Base-by-base conservation (phyloP, 495 filamentous ascomycete species). In the Penicillium paradoxum region DNA sequence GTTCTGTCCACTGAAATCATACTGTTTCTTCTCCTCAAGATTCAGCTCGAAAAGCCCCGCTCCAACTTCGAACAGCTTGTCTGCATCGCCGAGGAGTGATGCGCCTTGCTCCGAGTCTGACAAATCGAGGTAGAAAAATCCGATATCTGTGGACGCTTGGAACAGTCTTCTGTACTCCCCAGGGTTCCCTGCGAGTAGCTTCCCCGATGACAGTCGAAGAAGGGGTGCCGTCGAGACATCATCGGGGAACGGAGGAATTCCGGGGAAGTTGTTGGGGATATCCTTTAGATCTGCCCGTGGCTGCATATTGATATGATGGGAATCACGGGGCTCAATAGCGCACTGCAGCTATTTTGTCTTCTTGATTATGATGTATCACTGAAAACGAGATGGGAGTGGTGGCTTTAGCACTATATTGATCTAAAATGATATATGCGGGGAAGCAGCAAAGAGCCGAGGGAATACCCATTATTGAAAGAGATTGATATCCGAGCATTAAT, bases 61-160 rank as follows among this genome's bases (percentile, higher is more conserved):
- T 14, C 70, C 75, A 1, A 79, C 49, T 4, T 55, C 37, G 45
- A 81, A 81, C 11, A 85, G 59, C 7, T 61, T 45, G 9, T 78
- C 71, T 3, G 74, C 73, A 29, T 81, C 71, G 2, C 45, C 6
- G 0, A 79, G 67, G 19, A 84, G 63, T 0, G 63, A 58, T 2
- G 67, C 56, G 7, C 75, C 75, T 19, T 65, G 51, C 3, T 67
- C 50, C 6, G 66, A 69, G 34, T 67, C 73, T 2, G 62, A 58
- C 1, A 86, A 65, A 47, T 82, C 77, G 2, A 86, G 72, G 51
- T 86, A 85, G 67, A 85, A 86, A 67, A 85, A 84, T 15, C 83
- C 84, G 17, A 84, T 72, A 6, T 79, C 73, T 19, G 75, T 71
- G 25, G 72, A 79, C 1, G 79, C 72, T 27, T 66, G 50, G 56